Conservation (phyloP, 805 yeast genomes). For the Sugiyamaella valdiviana region DNA sequence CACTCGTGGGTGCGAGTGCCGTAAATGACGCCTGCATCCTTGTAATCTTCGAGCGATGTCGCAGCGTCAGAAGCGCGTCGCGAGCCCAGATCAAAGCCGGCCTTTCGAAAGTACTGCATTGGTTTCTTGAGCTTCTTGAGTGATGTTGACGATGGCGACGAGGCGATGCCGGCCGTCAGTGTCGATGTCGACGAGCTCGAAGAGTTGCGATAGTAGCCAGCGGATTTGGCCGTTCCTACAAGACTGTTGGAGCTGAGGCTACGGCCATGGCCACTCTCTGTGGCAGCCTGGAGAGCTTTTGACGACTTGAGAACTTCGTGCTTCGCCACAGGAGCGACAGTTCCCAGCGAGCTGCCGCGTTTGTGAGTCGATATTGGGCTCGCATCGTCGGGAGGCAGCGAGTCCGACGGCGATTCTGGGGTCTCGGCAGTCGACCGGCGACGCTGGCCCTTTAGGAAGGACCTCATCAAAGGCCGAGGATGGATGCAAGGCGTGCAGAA, state of each 20-base stretch:
- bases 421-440: conserved; percentile 19
- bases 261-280: neutral
- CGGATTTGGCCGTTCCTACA: neutral
- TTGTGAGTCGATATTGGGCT: neutral
- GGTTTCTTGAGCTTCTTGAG: conserved; percentile 20
- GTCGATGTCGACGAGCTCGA: neutral
- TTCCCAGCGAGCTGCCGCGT: conserved; percentile 1
- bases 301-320: conserved; percentile 1
- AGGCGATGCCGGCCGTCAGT: neutral
- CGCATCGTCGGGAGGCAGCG: neutral
- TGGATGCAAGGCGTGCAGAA: neutral
- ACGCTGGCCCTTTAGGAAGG: conserved; percentile 14
- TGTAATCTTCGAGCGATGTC: conserved; percentile 19
- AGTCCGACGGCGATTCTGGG: neutral
- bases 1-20: conserved; percentile 49
- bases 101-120: conserved; percentile 16
- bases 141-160: conserved; percentile 4
- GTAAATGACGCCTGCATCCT: conserved; percentile 30
- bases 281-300: neutral
- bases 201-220: neutral
- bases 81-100: neutral
- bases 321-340: conserved; percentile 16
- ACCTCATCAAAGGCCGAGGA: conserved; percentile 8
- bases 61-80: conserved; percentile 1
- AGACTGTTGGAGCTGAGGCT: neutral